Percentiles rank a stretch among this genome's conserved stretches.
These are phyloP conservation scores for Gossypium bickii DNA, from an alignment of 345 rosid species.

Conservation along the genomic window DNA sequence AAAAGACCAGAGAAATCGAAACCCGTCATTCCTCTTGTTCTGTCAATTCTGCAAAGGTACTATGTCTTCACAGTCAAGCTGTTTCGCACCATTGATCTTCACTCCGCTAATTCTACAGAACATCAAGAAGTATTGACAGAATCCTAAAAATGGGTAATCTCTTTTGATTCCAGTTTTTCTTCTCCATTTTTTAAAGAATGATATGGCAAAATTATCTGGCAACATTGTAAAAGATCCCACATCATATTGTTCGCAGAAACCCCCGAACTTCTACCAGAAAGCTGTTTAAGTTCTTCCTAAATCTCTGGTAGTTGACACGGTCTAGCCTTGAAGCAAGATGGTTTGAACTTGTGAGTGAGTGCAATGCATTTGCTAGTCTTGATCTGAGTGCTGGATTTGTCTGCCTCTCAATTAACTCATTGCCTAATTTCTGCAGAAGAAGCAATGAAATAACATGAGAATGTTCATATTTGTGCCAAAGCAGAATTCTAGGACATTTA, in stretches of 20 bases:
- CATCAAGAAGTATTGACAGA: slow-evolving; percentile 2
- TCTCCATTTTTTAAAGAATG: background rate
- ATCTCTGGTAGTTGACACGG: slow-evolving; percentile 86
- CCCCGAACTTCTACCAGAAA: slow-evolving; percentile 93
- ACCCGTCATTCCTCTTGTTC: background rate
- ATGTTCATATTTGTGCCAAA: background rate
- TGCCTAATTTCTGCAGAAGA: slow-evolving; percentile 62
- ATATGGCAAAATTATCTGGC: background rate
- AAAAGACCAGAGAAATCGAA: background rate
- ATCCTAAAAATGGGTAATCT: background rate
- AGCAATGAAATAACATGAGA: background rate
- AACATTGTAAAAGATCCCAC: background rate
- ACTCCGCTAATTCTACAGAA: background rate
- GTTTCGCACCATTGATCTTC: background rate
- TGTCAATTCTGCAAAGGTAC: background rate
- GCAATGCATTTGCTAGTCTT: slow-evolving; percentile 72
- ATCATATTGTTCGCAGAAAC: slow-evolving; percentile 50
- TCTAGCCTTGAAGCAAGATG: slow-evolving; percentile 76
- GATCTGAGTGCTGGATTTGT: slow-evolving; percentile 44
- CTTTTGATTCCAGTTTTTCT: background rate
- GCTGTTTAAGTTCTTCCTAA: slow-evolving; percentile 77
- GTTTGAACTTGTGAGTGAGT: slow-evolving; percentile 71
- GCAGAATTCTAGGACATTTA: background rate
- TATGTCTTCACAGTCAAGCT: background rate
- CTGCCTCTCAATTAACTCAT: slow-evolving; percentile 75